A percentile compares a stretch with the other conserved stretches of the same genome.
Conservation (phyloP, 2,329 filamentous ascomycete species). For the Grosmannia huntii region DNA sequence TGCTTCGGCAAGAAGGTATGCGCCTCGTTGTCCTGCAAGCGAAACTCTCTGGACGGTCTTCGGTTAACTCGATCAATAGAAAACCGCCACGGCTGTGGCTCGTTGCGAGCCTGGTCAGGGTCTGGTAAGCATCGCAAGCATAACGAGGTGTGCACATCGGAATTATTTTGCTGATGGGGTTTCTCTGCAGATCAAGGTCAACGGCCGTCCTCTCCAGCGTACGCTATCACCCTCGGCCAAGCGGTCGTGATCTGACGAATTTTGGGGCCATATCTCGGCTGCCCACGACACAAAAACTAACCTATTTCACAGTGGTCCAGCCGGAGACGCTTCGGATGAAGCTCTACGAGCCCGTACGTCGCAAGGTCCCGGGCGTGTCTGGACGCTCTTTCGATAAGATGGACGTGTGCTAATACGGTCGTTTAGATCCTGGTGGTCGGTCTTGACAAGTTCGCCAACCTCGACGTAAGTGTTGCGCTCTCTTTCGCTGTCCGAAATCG, state of each 20-base stretch:
- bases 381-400: too few relatives aligned
- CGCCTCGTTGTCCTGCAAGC: neutral
- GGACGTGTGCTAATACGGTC: neutral
- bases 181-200: constrained; percentile 61
- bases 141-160: too few relatives aligned
- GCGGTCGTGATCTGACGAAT: neutral
- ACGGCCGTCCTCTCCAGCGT: constrained; percentile 70
- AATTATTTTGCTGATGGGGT: neutral
- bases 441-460: constrained; percentile 60
- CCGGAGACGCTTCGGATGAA: constrained; percentile 21
- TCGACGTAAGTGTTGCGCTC: constrained; percentile 42
- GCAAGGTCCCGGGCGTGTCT: constrained; percentile 15
- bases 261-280: neutral
- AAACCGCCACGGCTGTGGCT: constrained; percentile 79
- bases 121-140: constrained; percentile 34
- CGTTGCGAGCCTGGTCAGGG: constrained; percentile 64
- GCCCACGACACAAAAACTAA: neutral
- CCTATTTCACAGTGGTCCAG: constrained; percentile 10
- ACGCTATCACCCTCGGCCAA: constrained; percentile 2
- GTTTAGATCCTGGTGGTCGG: constrained; percentile 69
- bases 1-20: constrained; percentile 88
- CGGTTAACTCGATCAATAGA: constrained; percentile 25
- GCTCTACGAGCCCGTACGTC: constrained; percentile 79
- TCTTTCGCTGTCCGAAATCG: neutral
- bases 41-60: too few relatives aligned